Conservation (phyloP, 768 basidiomycete species). For the Aureoboletus auriporus region DNA sequence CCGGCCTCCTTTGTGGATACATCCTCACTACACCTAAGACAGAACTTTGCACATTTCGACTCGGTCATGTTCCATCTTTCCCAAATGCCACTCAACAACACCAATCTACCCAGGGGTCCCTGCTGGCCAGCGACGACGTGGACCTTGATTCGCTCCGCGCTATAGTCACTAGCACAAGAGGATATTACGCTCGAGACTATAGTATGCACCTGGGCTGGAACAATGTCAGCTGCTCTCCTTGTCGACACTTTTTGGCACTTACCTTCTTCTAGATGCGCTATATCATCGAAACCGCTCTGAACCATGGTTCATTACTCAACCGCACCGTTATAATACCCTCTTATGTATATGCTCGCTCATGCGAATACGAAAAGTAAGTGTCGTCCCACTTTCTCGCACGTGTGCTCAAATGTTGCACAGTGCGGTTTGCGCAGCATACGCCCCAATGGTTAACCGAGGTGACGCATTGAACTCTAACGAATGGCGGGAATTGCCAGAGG, state of each 20-base stretch:
- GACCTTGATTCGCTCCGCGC: conserved; percentile 30
- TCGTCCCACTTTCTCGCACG: not conserved
- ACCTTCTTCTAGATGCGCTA: conserved; percentile 37
- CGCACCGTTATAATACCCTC: conserved; percentile 42
- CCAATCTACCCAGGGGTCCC: conserved; percentile 2
- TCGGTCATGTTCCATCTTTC: not conserved
- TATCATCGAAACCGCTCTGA: conserved; percentile 42
- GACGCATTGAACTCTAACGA: conserved; percentile 40
- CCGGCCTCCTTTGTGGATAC: conserved; percentile 25
- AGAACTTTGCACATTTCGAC: conserved; percentile 14
- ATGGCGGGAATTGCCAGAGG: conserved; percentile 37
- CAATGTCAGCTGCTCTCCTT: conserved; percentile 32
- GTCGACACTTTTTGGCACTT: not conserved
- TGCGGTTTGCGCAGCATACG: conserved; percentile 37
- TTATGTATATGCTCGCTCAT: conserved; percentile 43
- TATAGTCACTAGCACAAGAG: conserved; percentile 36
- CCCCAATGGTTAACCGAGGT: conserved; percentile 42
- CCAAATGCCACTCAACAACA: not conserved
- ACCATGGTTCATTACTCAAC: conserved; percentile 42
- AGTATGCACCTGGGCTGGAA: conserved; percentile 46
- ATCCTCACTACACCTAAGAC: conserved; percentile 14
- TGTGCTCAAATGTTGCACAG: conserved; percentile 13
- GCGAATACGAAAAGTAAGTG: conserved; percentile 32
- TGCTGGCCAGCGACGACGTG: conserved; percentile 20
- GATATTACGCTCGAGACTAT: conserved; percentile 43